Evolutionary conservation across 495 filamentous ascomycete genomes (phyloP), one percentile per base, ranked within the genome.

Genomic region (Podospora australis): DNA sequence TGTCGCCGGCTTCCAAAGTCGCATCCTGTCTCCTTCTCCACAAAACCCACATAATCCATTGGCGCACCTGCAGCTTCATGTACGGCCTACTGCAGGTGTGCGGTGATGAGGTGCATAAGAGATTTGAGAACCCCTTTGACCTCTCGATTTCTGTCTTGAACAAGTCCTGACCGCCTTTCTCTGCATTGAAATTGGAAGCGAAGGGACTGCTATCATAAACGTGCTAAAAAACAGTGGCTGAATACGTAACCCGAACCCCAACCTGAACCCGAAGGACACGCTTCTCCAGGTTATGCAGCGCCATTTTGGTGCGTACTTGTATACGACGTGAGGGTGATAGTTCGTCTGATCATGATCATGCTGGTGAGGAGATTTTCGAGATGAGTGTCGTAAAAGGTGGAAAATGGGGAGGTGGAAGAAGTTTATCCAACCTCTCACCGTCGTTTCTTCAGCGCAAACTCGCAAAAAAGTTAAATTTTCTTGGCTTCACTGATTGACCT

Each of bases 151-250:
- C 36, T 47, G 29, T 43, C 13, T 6, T 43, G 21, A 23, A n/a
- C 24, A 21, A 19, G n/a, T 14, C 23, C 46, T 60, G 57, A 65
- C 62, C 62, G 62, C 62, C 62, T 55, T 64, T 25, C 23, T 29
- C 21, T 26, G n/a, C 26, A 25, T 10, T 50, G 29, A 36, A 61
- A 61, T 53, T 47, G 55, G 42, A 57, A 55, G 54, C 52, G 54
- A 17, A 23, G 19, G 30, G 36, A 28, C 34, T 36, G n/a, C n/a
- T n/a, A n/a, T n/a, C n/a, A n/a, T n/a, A n/a, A n/a, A n/a, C n/a
- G n/a, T n/a, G n/a, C n/a, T n/a, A n/a, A n/a, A n/a, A n/a, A n/a
- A n/a, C n/a, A n/a, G n/a, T n/a, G n/a, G n/a, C n/a, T n/a, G n/a
- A n/a, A n/a, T 36, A 34, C 30, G 16, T 34, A 36, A 36, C 32